Evolutionary conservation across 495 filamentous ascomycete species (phyloP).

Genomic region (Acidomyces sp.): DNA sequence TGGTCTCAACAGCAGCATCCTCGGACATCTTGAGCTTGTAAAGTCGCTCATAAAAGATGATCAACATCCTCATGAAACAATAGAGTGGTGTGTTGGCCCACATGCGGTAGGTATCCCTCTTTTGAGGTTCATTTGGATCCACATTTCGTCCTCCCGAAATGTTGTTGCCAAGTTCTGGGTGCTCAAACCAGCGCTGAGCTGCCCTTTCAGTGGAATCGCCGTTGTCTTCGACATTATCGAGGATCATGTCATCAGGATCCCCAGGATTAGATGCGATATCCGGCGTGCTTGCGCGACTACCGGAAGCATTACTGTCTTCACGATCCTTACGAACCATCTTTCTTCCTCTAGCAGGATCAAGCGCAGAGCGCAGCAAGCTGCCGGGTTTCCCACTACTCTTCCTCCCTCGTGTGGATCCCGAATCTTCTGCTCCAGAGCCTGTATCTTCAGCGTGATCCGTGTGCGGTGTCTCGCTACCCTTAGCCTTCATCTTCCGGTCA

Average conservation of each 20-base stretch:
- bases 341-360: constrained; percentile 63
- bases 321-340: constrained; percentile 47
- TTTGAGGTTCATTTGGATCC: constrained; percentile 67
- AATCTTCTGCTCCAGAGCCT: constrained; percentile 36
- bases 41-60: constrained; percentile 74
- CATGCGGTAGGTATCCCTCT: constrained; percentile 65
- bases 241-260: constrained; percentile 40
- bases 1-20: constrained; percentile 54
- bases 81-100: constrained; percentile 83
- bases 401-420: constrained; percentile 37
- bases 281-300: constrained; percentile 78
- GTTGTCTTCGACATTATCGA: constrained; percentile 21
- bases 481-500: constrained; percentile 59
- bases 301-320: constrained; percentile 55
- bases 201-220: constrained; percentile 22
- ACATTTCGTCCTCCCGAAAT: constrained; percentile 42
- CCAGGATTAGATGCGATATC: constrained; percentile 53
- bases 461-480: constrained; percentile 44
- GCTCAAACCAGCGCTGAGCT: constrained; percentile 44
- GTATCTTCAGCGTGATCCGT: constrained; percentile 63
- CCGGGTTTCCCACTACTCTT: constrained; percentile 52
- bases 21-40: constrained; percentile 67
- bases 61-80: constrained; percentile 85
- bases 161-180: constrained; percentile 40
- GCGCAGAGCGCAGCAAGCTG: constrained; percentile 71